Conservation (phyloP, 2,329 filamentous ascomycete genomes). For the Pyricularia grisea region DNA sequence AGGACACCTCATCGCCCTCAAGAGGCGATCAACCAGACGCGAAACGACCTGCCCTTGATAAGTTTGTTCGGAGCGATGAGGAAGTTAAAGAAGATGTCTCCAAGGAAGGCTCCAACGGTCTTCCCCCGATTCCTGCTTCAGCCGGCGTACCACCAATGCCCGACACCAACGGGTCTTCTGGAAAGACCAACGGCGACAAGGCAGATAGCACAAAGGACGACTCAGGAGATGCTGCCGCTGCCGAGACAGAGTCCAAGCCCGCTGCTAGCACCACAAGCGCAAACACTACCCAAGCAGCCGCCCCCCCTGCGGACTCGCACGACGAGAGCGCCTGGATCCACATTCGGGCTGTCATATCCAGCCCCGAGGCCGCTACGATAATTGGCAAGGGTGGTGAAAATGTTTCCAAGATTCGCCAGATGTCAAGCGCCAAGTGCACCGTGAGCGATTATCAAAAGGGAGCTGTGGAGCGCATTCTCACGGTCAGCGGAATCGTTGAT, state of each 20-base stretch:
- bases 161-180: slow-evolving; percentile 40
- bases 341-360: slow-evolving; percentile 93
- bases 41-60: slow-evolving; percentile 93
- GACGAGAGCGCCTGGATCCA: slow-evolving; percentile 97
- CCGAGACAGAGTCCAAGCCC: slow-evolving; percentile 48
- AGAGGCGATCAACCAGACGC: slow-evolving; percentile 91
- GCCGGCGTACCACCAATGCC: slow-evolving; percentile 13
- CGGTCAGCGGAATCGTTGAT: slow-evolving; percentile 92
- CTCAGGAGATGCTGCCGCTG: slow-evolving; percentile 60
- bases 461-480: slow-evolving; percentile 93
- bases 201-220: slow-evolving; percentile 38
- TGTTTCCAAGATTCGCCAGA: slow-evolving; percentile 88
- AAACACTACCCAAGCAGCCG: slow-evolving; percentile 27
- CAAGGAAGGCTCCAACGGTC: slow-evolving; percentile 19
- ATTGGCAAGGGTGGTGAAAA: slow-evolving; percentile 99
- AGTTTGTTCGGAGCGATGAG: slow-evolving; percentile 65
- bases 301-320: slow-evolving; percentile 48
- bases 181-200: slow-evolving; percentile 42
- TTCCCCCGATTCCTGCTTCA: slow-evolving; percentile 11
- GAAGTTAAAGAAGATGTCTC: slow-evolving; percentile 33
- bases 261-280: slow-evolving; percentile 28
- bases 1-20: slow-evolving; percentile 93
- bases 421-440: slow-evolving; percentile 96
- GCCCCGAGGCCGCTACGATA: slow-evolving; percentile 91
- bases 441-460: slow-evolving; percentile 97